Evolutionary conservation across 495 filamentous ascomycete species (phyloP).

Genomic region (Penicillium goetzii): DNA sequence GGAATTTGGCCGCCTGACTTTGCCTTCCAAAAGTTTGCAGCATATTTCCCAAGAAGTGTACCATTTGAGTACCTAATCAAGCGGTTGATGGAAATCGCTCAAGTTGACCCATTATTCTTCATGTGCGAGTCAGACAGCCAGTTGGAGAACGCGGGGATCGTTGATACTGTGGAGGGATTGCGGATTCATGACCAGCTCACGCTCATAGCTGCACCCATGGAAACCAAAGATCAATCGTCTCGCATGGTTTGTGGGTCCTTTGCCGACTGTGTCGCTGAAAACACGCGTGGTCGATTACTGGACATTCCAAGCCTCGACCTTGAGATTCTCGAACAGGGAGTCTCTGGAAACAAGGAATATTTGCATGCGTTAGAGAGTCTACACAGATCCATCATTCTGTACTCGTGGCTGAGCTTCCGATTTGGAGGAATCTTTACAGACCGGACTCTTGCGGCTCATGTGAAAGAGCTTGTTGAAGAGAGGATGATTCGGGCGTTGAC

Average conservation of each 20-base stretch:
- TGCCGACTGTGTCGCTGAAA: constrained; percentile 68
- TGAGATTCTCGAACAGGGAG: constrained; percentile 64
- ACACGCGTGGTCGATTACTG: constrained; percentile 63
- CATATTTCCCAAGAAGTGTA: constrained; percentile 74
- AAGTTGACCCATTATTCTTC: constrained; percentile 67
- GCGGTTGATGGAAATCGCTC: constrained; percentile 67
- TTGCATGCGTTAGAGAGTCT: constrained; percentile 70
- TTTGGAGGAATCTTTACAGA: constrained; percentile 79
- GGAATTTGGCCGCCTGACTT: constrained; percentile 70
- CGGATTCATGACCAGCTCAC: constrained; percentile 71
- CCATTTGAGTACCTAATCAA: constrained; percentile 78
- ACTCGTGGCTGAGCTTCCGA: constrained; percentile 80
- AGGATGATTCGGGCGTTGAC: constrained; percentile 71
- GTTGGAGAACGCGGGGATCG: constrained; percentile 66
- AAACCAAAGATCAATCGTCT: constrained; percentile 23
- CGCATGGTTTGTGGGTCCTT: constrained; percentile 57
- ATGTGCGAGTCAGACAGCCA: constrained; percentile 64
- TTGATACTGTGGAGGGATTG: constrained; percentile 66
- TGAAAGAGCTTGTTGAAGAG: constrained; percentile 77
- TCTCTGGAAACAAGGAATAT: constrained; percentile 51
- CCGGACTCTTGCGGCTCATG: constrained; percentile 74
- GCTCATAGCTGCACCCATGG: constrained; percentile 71
- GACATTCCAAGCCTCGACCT: constrained; percentile 67
- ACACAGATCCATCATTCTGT: constrained; percentile 81
- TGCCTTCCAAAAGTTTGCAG: constrained; percentile 70